Evolutionary conservation across 805 yeast species (phyloP).

Genomic region (Wickerhamomyces silvicola): DNA sequence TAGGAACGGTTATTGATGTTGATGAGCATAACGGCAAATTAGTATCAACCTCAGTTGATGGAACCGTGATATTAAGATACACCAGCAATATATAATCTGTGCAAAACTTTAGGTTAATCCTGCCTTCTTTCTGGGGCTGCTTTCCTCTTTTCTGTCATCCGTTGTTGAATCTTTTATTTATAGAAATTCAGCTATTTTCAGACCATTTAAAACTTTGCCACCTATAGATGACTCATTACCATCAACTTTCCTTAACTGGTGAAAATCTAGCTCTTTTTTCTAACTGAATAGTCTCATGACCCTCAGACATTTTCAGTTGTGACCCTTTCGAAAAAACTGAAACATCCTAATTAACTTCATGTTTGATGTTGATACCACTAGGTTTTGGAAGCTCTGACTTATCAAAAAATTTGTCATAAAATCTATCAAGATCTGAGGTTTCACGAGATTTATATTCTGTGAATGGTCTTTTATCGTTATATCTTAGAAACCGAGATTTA

Average conservation of each 20-base stretch:
- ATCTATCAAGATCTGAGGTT: conserved; percentile 2
- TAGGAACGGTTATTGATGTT: conserved; percentile 55
- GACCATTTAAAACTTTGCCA: too few relatives aligned
- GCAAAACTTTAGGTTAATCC: too few relatives aligned
- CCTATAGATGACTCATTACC: too few relatives aligned
- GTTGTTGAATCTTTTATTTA: too few relatives aligned
- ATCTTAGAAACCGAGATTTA: conserved; percentile 39
- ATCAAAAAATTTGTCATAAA: conserved; percentile 13
- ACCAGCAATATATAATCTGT: conserved; percentile 1
- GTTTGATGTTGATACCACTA: conserved; percentile 7
- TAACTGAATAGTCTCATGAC: too few relatives aligned
- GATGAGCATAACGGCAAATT: conserved; percentile 40
- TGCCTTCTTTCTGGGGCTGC: too few relatives aligned
- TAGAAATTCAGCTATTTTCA: too few relatives aligned
- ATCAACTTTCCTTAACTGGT: too few relatives aligned
- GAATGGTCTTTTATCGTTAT: conserved; percentile 12
- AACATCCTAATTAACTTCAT: conserved; percentile 25
- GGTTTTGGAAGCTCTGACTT: conserved; percentile 23
- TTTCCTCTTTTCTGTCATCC: too few relatives aligned
- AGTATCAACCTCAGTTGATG: conserved; percentile 49
- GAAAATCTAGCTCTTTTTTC: conserved; percentile 1
- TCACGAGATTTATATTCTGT: conserved; percentile 7
- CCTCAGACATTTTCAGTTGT: conserved; percentile 9
- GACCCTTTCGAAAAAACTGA: conserved; percentile 26
- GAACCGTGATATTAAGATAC: conserved; percentile 43